These are phyloP conservation scores for Pseudogymnoascus sp. DNA, from an alignment of 2,329 filamentous ascomycete species.

Conservation along the genomic window DNA sequence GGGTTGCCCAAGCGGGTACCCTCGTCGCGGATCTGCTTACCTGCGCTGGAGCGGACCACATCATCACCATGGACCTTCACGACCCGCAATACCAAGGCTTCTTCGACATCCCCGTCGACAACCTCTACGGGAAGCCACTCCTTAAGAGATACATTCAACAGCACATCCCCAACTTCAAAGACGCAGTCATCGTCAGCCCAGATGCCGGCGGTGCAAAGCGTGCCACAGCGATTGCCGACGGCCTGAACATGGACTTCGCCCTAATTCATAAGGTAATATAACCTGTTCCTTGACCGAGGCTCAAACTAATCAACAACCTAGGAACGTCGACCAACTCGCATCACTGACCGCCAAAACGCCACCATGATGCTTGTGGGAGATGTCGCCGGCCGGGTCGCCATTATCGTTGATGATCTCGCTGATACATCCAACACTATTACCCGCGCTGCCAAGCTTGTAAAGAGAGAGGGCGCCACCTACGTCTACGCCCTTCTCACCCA, in stretches of 20 bases:
- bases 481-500: constrained; percentile 93
- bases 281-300: constrained; percentile 23
- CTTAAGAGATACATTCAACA: constrained; percentile 66
- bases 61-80: constrained; percentile 95
- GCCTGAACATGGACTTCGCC: constrained; percentile 88
- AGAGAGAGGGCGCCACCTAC: constrained; percentile 85
- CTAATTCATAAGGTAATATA: constrained; percentile 86
- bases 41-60: constrained; percentile 90
- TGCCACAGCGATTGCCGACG: constrained; percentile 89
- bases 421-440: constrained; percentile 98
- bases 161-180: constrained; percentile 68
- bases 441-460: constrained; percentile 89
- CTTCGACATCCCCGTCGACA: constrained; percentile 98
- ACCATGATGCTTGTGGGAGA: constrained; percentile 95
- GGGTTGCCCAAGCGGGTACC: constrained; percentile 95
- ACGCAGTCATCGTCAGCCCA: constrained; percentile 88
- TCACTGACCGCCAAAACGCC: constrained; percentile 80
- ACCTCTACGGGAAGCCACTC: constrained; percentile 78
- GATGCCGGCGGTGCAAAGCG: constrained; percentile 96
- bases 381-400: constrained; percentile 71
- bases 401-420: constrained; percentile 87
- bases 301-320: constrained; percentile 36
- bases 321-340: constrained; percentile 83
- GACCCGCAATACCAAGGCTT: constrained; percentile 97
- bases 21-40: constrained; percentile 90